Base-by-base conservation (phyloP, 805 yeast species). In the Cyberlindnera maritima region DNA sequence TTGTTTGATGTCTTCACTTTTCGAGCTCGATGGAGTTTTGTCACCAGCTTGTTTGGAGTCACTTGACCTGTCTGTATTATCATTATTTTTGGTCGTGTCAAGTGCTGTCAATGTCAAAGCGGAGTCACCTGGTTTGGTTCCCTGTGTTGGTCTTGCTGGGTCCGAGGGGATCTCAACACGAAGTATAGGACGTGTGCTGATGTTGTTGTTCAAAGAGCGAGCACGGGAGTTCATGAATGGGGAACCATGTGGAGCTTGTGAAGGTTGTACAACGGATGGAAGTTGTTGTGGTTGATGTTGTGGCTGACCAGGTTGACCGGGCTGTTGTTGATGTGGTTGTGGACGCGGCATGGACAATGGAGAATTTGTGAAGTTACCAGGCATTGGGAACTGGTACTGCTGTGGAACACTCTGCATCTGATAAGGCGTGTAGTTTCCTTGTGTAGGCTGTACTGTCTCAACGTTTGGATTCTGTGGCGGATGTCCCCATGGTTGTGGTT, bases 151-250 rank as follows among this genome's bases (percentile, higher is more conserved):
- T 31, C 46, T 39, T 21, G 52, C 21, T 3, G 39, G 43, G 17
- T 45, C 50, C 11, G 48, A 23, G 9, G 64, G 64, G 11, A 60
- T 61, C 44, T 61, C 61, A 9, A 61, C 64, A 21, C 64, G 47
- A 10, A 61, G 37, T 2, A 57, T 47, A 1, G 65, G 65, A 35
- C 65, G 55, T 11, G 56, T 45, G 36, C 52, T 52, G 13, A 58
- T 54, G 38, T 36, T 57, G 45, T 46, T 59, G 43, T 58, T 61
- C 34, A 59, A 31, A 1, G 56, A 40, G 12, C 64, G 52, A 2
- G 62, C 58, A 7, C 63, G 51, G 3, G 54, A 36, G 20, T 43
- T 50, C 43, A 43, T 39, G 29, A 46, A 50, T 0, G 56, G 54
- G 2, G 54, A 46, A 17, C 28, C 39, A n/a, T 23, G 40, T 18